phyloP scores from a whole-genome alignment of 2,329 filamentous ascomycete species.

The Trichoderma semiorbis region DNA sequence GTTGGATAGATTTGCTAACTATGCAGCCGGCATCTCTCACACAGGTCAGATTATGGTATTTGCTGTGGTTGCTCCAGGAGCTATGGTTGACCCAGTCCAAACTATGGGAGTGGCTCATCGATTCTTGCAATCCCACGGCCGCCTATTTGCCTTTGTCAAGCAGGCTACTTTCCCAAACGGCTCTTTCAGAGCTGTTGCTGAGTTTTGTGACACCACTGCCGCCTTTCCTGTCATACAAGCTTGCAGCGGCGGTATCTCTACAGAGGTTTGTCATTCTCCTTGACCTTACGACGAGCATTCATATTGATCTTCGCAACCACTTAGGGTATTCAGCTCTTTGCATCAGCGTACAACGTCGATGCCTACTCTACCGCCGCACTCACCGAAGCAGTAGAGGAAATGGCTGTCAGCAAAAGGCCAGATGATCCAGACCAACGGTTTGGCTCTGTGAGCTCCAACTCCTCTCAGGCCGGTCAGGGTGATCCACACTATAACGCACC shows the following conservation, averaged over 20 bases:
- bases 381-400: slow-evolving; percentile 21
- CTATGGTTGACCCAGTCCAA: slow-evolving; percentile 31
- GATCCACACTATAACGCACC: slow-evolving; percentile 25
- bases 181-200: slow-evolving; percentile 46
- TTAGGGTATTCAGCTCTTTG: slow-evolving; percentile 26
- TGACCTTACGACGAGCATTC: neutral
- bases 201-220: slow-evolving; percentile 50
- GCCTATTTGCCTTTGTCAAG: slow-evolving; percentile 50
- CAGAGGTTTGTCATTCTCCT: slow-evolving; percentile 26
- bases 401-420: slow-evolving; percentile 21
- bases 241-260: slow-evolving; percentile 27
- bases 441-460: slow-evolving; percentile 2
- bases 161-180: slow-evolving; percentile 40
- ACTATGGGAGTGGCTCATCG: slow-evolving; percentile 31
- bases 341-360: slow-evolving; percentile 21
- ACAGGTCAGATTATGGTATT: slow-evolving; percentile 32
- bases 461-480: slow-evolving; percentile 9
- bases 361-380: slow-evolving; percentile 15
- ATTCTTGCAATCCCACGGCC: slow-evolving; percentile 46
- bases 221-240: slow-evolving; percentile 40
- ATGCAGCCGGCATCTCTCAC: neutral
- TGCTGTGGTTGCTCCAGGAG: slow-evolving; percentile 23
- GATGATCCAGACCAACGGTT: slow-evolving; percentile 17
- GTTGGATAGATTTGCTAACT: neutral
- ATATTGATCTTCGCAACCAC: neutral